These are phyloP conservation scores for Fusarium sp. DNA, from an alignment of 2,329 filamentous ascomycete species.

Conservation along the genomic window DNA sequence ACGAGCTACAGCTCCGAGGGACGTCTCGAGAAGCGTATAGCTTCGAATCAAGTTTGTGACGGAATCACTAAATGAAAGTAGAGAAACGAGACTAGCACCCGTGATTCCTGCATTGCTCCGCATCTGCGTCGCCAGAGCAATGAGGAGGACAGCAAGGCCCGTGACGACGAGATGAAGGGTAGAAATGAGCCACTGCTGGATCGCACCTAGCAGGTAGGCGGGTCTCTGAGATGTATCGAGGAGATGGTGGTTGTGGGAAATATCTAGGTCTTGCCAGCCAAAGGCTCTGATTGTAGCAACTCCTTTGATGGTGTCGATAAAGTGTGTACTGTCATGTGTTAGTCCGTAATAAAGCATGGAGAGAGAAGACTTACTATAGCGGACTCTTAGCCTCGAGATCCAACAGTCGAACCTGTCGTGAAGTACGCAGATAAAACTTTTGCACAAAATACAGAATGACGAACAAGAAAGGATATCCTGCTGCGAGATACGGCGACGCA, in stretches of 20 bases:
- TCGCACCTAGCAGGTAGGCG: slow-evolving; percentile 65
- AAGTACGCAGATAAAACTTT: slow-evolving; percentile 68
- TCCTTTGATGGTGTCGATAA: slow-evolving; percentile 66
- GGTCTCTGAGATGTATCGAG: slow-evolving; percentile 67
- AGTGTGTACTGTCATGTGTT: slow-evolving; percentile 53
- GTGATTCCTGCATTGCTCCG: slow-evolving; percentile 50
- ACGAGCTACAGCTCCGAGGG: slow-evolving; percentile 33
- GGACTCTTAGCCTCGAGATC: slow-evolving; percentile 72
- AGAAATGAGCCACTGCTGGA: slow-evolving; percentile 68
- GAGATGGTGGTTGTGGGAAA: slow-evolving; percentile 57
- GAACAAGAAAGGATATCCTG: slow-evolving; percentile 61
- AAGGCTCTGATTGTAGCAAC: slow-evolving; percentile 67
- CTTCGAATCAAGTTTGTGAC: slow-evolving; percentile 30
- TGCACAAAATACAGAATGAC: slow-evolving; percentile 61
- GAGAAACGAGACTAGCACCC: slow-evolving; percentile 51
- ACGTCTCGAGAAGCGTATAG: slow-evolving; percentile 40
- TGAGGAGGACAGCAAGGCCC: slow-evolving; percentile 57
- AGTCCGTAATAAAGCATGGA: neutral
- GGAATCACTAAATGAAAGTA: slow-evolving; percentile 47
- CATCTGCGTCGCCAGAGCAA: slow-evolving; percentile 58
- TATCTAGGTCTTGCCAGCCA: slow-evolving; percentile 54
- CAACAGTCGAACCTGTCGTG: slow-evolving; percentile 67
- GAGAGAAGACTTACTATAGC: slow-evolving; percentile 36
- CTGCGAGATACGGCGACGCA: slow-evolving; percentile 56
- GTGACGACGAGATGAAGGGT: slow-evolving; percentile 62